phyloP scores from a whole-genome alignment of 1,139 yeast species.

The Suzukiozyma palmioleophila region DNA sequence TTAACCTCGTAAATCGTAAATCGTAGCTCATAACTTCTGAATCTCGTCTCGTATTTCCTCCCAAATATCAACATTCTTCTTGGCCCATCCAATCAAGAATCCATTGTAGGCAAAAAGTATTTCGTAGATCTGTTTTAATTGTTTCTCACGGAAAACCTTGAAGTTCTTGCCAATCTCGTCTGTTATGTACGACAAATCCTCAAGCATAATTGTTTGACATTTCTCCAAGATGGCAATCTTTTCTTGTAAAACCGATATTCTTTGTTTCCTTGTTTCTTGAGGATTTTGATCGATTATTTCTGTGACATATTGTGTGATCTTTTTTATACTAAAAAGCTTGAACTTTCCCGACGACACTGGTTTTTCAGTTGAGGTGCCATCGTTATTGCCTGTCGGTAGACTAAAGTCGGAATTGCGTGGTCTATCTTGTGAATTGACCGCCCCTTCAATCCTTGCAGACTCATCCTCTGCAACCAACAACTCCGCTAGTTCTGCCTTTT shows the following conservation, averaged over 20 bases:
- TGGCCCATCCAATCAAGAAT: conserved; percentile 65
- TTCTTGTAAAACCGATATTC: conserved; percentile 45
- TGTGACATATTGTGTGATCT: conserved; percentile 58
- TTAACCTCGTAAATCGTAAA: no score
- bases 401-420: conserved; percentile 19
- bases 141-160: conserved; percentile 45
- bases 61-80: conserved; percentile 68
- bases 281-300: conserved; percentile 73
- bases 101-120: conserved; percentile 50
- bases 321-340: conserved; percentile 36
- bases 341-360: conserved; percentile 11
- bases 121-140: conserved; percentile 40
- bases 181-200: conserved; percentile 52
- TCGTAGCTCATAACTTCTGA: conserved; percentile 15
- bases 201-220: conserved; percentile 54
- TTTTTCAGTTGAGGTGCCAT: conserved; percentile 3
- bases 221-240: conserved; percentile 52
- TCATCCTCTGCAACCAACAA: conserved; percentile 40
- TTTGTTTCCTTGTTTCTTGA: conserved; percentile 57
- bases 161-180: conserved; percentile 49
- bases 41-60: conserved; percentile 56
- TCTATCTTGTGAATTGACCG: conserved; percentile 22
- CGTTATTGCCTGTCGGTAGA: conserved; percentile 15
- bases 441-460: conserved; percentile 32
- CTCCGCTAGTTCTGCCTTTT: conserved; percentile 38